These are phyloP conservation scores for Dictyostelium brefeldianum DNA, from an alignment of 78 protist genomes.

Conservation along the genomic window DNA sequence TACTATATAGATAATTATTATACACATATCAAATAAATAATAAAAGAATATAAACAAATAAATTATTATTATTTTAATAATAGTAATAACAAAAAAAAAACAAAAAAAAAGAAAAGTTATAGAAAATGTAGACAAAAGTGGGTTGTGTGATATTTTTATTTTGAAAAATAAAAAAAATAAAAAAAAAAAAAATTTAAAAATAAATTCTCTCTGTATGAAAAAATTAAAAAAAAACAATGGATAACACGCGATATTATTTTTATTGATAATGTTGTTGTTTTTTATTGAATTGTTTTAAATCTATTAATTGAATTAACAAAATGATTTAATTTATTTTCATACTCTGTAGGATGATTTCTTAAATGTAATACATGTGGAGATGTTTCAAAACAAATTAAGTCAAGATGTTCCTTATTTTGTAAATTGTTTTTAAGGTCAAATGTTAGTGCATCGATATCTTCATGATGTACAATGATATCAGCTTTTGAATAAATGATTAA, in stretches of 20 bases:
- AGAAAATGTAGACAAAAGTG: background rate
- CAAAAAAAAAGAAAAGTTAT: background rate
- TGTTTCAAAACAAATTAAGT: conserved; percentile 23
- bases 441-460: conserved; percentile 7
- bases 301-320: background rate
- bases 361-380: conserved; percentile 50
- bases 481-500: conserved; percentile 39
- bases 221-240: too few relatives aligned
- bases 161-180: background rate
- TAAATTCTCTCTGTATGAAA: too few relatives aligned
- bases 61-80: too few relatives aligned
- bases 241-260: too few relatives aligned
- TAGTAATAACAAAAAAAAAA: background rate
- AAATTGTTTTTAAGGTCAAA: background rate
- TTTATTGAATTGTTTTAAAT: too few relatives aligned
- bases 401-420: background rate
- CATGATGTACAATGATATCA: conserved; percentile 13
- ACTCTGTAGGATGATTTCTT: conserved; percentile 31
- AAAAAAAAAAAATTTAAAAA: background rate
- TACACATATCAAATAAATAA: too few relatives aligned
- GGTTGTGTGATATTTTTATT: background rate
- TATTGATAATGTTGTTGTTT: too few relatives aligned
- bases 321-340: conserved; percentile 21
- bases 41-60: too few relatives aligned
- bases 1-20: too few relatives aligned